Percentiles rank a stretch among this genome's conserved stretches.
These are phyloP conservation scores for Tricholoma sp. DNA, from an alignment of 768 basidiomycete genomes.

Conservation along the genomic window DNA sequence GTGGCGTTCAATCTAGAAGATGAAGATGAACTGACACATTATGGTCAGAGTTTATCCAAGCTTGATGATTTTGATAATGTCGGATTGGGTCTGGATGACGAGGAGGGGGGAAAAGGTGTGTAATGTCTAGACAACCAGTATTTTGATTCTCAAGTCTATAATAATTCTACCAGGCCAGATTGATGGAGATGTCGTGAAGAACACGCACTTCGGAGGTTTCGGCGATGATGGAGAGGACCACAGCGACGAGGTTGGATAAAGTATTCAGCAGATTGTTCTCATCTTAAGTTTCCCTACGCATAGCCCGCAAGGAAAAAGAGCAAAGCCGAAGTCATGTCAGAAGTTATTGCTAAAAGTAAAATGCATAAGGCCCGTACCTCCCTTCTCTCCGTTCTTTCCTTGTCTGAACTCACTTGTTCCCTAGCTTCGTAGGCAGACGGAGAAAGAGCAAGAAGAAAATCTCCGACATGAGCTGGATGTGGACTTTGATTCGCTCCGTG, in stretches of 20 bases:
- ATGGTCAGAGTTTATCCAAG: conserved; percentile 82
- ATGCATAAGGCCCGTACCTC: conserved; percentile 73
- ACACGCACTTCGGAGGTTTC: conserved; percentile 84
- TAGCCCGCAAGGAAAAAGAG: conserved; percentile 83
- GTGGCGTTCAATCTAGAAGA: conserved; percentile 86
- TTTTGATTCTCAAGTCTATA: not conserved
- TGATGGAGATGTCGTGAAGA: conserved; percentile 58
- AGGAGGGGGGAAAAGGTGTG: conserved; percentile 51
- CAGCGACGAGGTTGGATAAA: conserved; percentile 36
- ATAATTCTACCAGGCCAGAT: conserved; percentile 49
- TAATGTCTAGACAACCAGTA: not conserved
- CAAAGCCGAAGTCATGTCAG: conserved; percentile 96
- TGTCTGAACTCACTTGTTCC: not conserved
- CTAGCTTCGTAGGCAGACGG: conserved; percentile 82
- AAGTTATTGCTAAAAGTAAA: conserved; percentile 97
- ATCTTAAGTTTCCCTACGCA: not conserved
- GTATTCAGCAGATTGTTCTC: not conserved
- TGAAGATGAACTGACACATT: conserved; percentile 88
- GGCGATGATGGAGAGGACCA: conserved; percentile 59
- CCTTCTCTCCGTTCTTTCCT: conserved; percentile 6
- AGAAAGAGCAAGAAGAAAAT: conserved; percentile 80
- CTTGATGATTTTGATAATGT: conserved; percentile 79
- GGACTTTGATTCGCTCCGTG: conserved; percentile 76
- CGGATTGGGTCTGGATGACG: conserved; percentile 54
- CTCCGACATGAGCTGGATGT: conserved; percentile 85